Base-by-base conservation (phyloP, 2,329 filamentous ascomycete genomes). In the Fusarium xylarioides region DNA sequence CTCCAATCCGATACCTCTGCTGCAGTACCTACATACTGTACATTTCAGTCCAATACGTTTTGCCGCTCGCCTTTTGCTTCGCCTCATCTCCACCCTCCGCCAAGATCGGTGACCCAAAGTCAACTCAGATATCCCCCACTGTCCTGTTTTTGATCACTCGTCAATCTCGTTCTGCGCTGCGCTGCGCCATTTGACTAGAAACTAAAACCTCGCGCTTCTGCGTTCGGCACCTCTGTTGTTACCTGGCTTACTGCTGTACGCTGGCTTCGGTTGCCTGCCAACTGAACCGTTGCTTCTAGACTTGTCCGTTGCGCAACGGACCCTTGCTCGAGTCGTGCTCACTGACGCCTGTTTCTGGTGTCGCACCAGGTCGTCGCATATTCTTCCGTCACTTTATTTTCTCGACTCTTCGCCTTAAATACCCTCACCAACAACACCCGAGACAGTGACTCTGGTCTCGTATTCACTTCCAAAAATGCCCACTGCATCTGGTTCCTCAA, bases 391-490 rank as follows among this genome's bases (percentile, higher is more conserved):
- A 70, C 57, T 59, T 62, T 55, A 52, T 55, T 63, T 53, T 53
- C 42, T 57, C 42, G 35, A 58, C 53, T 54, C 54, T 66, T 44
- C 23, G n/a, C 38, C 53, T 47, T 53, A 49, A 57, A 28, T 30
- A 46, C 32, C 38, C 49, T 55, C 66, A 30, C 63, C 62, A 58
- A 52, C 52, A 64, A 52, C 52, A 63, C 43, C 65, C 53, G 53
- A 71, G 65, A 75, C 72, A 64, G 53, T 38, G 30, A 56, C 42
- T 49, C 38, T 63, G 35, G 34, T 64, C 44, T 56, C 37, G 42
- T 50, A n/a, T 28, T 49, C 37, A 46, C 43, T 40, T 54, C 68
- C 62, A 57, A 82, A 78, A 73, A 83, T 83, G 81, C 80, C 79
- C 70, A 77, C 80, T 40, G 73, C 76, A 66, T 72, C 76, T 49